Percentiles rank a stretch among this genome's conserved stretches.
These are phyloP conservation scores for Paraconiothyrium brasiliense DNA, from an alignment of 2,329 filamentous ascomycete species.

Conservation along the genomic window DNA sequence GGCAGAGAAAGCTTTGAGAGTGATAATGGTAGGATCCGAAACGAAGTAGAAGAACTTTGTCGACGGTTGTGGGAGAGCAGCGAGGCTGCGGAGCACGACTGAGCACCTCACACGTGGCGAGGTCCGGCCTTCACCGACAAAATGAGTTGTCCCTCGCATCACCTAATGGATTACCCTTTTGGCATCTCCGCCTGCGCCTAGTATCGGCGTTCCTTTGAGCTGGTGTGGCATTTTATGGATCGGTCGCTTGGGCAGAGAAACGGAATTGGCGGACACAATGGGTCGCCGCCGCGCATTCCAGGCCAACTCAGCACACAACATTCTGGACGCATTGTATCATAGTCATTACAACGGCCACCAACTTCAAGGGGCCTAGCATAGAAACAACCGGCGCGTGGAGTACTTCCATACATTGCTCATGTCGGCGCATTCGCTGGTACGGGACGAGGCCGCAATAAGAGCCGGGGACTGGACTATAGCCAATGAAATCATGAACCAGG, in stretches of 20 bases:
- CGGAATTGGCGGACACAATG: conserved; percentile 6
- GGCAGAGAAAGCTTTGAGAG: conserved; percentile 42
- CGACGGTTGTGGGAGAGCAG: conserved; percentile 52
- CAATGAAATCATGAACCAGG: conserved; percentile 32
- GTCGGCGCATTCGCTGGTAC: conserved; percentile 22
- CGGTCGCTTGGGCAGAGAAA: background rate
- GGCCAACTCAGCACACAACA: conserved; percentile 4
- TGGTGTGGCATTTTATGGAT: conserved; percentile 3
- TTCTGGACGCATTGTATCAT: conserved; percentile 17
- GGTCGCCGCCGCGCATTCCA: background rate
- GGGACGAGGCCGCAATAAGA: conserved; percentile 22
- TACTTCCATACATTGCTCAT: conserved; percentile 10
- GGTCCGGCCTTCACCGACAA: background rate
- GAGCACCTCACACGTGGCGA: conserved; percentile 25
- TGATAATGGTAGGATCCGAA: conserved; percentile 35
- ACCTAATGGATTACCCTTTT: conserved; percentile 3
- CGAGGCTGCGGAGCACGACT: conserved; percentile 48
- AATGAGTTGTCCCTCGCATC: conserved; percentile 4
- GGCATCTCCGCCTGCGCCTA: conserved; percentile 2
- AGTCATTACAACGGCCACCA: conserved; percentile 13
- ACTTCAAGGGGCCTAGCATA: conserved; percentile 17
- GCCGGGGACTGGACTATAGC: conserved; percentile 22
- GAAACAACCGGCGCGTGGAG: conserved; percentile 18
- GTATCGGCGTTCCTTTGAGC: background rate
- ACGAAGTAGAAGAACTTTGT: conserved; percentile 52